These are phyloP conservation scores for Glycine soja DNA, from an alignment of 306 rosid genomes.

Conservation along the genomic window DNA sequence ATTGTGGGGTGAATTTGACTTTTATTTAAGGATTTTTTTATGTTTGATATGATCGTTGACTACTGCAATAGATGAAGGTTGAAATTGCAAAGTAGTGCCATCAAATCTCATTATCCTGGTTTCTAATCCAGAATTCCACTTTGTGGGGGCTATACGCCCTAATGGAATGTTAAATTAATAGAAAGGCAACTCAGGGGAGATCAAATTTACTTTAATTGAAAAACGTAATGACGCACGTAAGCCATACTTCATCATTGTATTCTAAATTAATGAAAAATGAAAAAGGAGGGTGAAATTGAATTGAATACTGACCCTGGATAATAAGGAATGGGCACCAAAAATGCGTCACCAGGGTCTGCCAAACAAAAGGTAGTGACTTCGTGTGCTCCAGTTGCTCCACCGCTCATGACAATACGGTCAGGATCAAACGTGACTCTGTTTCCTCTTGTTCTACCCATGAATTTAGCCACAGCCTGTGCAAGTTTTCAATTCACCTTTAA, in stretches of 20 bases:
- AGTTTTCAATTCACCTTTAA: conserved; percentile 31
- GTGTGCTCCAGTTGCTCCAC: conserved; percentile 97
- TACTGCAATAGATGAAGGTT: background rate
- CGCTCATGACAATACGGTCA: conserved; percentile 87
- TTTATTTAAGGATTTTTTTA: background rate
- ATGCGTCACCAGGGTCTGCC: conserved; percentile 87
- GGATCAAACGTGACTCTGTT: conserved; percentile 73
- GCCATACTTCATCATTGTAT: background rate
- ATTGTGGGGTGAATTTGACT: conserved; percentile 21
- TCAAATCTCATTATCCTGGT: background rate
- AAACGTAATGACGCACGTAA: conserved; percentile 23
- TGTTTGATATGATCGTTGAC: conserved; percentile 19
- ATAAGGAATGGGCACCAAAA: conserved; percentile 91
- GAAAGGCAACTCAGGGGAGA: background rate
- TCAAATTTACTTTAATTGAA: conserved; percentile 7
- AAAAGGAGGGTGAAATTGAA: background rate
- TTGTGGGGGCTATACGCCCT: background rate
- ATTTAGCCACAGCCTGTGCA: conserved; percentile 87
- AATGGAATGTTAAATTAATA: conserved; percentile 5
- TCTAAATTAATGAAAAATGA: background rate
- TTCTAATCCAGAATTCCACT: background rate
- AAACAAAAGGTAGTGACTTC: conserved; percentile 80
- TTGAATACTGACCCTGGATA: conserved; percentile 70
- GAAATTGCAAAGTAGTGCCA: background rate
- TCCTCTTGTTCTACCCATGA: conserved; percentile 82